Conservation (phyloP, 2,329 filamentous ascomycete species). For the Trichoderma breve region DNA sequence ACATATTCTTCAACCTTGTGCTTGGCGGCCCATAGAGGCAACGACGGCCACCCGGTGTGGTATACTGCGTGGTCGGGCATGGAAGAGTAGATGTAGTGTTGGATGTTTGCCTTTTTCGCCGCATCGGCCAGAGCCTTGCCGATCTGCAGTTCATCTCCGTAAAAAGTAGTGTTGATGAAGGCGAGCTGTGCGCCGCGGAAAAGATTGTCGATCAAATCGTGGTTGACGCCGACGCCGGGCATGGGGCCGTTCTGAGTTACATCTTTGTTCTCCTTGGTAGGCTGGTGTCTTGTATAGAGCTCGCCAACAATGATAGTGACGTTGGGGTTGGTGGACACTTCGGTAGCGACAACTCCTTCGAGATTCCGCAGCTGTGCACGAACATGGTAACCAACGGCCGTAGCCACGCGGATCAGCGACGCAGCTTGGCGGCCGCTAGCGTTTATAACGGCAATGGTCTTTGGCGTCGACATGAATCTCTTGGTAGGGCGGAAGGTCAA, state of each 20-base stretch:
- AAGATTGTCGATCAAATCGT: conserved; percentile 69
- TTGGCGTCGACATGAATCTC: conserved; percentile 59
- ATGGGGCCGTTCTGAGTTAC: conserved; percentile 68
- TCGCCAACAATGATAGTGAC: conserved; percentile 64
- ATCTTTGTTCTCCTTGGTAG: conserved; percentile 51
- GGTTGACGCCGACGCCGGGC: conserved; percentile 65
- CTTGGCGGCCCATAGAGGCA: conserved; percentile 91
- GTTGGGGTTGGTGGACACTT: conserved; percentile 78
- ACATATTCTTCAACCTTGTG: conserved; percentile 92
- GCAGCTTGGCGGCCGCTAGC: conserved; percentile 93
- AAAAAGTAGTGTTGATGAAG: conserved; percentile 97
- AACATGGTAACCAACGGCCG: conserved; percentile 89
- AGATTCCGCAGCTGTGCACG: conserved; percentile 86
- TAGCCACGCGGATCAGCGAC: conserved; percentile 89
- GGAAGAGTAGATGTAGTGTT: conserved; percentile 93
- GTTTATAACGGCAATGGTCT: conserved; percentile 93
- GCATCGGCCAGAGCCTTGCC: conserved; percentile 86
- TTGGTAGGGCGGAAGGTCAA: conserved; percentile 60
- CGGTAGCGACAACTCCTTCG: conserved; percentile 82
- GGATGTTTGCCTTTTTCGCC: conserved; percentile 77
- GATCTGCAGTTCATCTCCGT: conserved; percentile 89
- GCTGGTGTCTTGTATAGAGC: conserved; percentile 56
- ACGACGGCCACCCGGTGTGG: conserved; percentile 70
- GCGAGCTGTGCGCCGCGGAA: conserved; percentile 84
- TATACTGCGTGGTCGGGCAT: conserved; percentile 93